A percentile compares a stretch with the other conserved stretches of the same genome.
Evolutionary conservation across 2,329 filamentous ascomycete genomes (phyloP).

Genomic region (Cercospora beticola): DNA sequence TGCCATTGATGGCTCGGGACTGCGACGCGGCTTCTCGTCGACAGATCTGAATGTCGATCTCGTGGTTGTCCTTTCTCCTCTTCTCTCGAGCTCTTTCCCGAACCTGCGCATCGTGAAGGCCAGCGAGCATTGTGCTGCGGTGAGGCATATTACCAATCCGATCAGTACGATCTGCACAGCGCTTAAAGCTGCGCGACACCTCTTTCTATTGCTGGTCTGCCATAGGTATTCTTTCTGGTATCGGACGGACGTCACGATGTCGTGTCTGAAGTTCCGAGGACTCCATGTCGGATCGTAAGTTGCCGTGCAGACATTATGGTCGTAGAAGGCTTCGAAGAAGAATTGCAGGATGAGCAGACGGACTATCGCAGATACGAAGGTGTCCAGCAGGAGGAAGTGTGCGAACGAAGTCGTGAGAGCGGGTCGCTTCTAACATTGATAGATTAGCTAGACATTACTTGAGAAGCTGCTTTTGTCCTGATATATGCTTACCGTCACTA

Average conservation of each 20-base stretch:
- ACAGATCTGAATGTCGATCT: not conserved
- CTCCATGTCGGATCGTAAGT: slow-evolving; percentile 25
- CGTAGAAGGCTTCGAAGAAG: slow-evolving; percentile 29
- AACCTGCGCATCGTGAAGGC: slow-evolving; percentile 25
- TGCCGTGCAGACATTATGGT: slow-evolving; percentile 27
- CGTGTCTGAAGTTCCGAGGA: slow-evolving; percentile 24
- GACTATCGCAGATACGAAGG: slow-evolving; percentile 28
- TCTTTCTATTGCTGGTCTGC: slow-evolving; percentile 19
- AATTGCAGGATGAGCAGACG: slow-evolving; percentile 29
- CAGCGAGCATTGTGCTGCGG: slow-evolving; percentile 24
- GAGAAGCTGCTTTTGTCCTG: not conserved
- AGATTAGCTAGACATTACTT: not conserved
- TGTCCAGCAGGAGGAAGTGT: slow-evolving; percentile 33
- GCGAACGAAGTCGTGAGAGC: slow-evolving; percentile 28
- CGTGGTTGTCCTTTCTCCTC: not conserved
- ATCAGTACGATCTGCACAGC: slow-evolving; percentile 26
- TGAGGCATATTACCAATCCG: slow-evolving; percentile 19
- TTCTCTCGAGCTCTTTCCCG: slow-evolving; percentile 21
- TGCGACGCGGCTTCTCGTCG: slow-evolving; percentile 11
- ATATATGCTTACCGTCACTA: slow-evolving; percentile 29
- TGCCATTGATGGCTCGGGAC: slow-evolving; percentile 12
- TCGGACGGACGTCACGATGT: slow-evolving; percentile 26
- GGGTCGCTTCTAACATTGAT: slow-evolving; percentile 21
- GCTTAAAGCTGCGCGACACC: slow-evolving; percentile 26
- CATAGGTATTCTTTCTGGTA: slow-evolving; percentile 27